Conservation (phyloP, 1,284 basidiomycete species). For the Cystobasidium sp. region DNA sequence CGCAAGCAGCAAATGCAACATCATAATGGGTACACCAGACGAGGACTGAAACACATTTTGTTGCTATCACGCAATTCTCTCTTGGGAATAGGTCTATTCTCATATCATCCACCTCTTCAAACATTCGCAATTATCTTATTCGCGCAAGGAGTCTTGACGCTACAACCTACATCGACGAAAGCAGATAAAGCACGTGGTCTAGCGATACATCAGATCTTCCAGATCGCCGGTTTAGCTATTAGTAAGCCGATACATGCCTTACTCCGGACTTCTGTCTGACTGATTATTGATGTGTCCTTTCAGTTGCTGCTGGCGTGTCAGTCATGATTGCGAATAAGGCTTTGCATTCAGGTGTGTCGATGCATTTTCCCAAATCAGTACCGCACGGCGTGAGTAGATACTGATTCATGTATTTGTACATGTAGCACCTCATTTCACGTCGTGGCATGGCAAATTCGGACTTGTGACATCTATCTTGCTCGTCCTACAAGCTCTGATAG, state of each 20-base stretch:
- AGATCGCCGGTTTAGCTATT: slow-evolving; percentile 42
- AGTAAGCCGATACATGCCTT: slow-evolving; percentile 5
- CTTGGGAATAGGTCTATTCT: slow-evolving; percentile 46
- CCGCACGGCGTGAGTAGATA: neutral
- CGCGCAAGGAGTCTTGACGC: slow-evolving; percentile 49
- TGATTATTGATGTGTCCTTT: slow-evolving; percentile 12
- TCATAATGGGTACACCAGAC: neutral
- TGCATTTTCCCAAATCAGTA: neutral
- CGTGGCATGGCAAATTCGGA: slow-evolving; percentile 50
- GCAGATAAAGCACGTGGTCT: slow-evolving; percentile 47
- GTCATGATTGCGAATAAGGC: slow-evolving; percentile 52
- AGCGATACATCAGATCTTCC: slow-evolving; percentile 49
- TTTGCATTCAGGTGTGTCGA: slow-evolving; percentile 44
- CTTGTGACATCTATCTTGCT: slow-evolving; percentile 39
- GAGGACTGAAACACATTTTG: too few species aligned
- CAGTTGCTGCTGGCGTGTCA: slow-evolving; percentile 44
- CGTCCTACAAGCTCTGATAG: slow-evolving; percentile 48
- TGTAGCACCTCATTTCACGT: slow-evolving; percentile 48
- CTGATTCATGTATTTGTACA: neutral
- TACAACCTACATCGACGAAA: slow-evolving; percentile 46
- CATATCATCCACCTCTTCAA: slow-evolving; percentile 50
- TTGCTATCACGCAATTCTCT: too few species aligned
- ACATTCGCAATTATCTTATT: slow-evolving; percentile 48
- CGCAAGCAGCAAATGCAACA: too few species aligned
- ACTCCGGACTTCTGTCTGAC: neutral